phyloP scores from a whole-genome alignment of 139 green algal genomes.

The Tetraselmis striata region DNA sequence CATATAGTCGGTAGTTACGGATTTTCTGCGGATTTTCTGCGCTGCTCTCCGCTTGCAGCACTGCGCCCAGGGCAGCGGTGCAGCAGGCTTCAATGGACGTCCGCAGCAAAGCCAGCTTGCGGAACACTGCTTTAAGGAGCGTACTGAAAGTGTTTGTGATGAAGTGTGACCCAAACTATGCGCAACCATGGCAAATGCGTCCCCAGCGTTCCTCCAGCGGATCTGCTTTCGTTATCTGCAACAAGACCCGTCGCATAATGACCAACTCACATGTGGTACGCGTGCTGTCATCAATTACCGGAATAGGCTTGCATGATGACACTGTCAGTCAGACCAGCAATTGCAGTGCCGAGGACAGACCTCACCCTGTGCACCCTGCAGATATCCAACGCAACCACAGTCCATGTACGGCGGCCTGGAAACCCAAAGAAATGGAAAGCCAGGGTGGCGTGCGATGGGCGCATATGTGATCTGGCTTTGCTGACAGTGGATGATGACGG shows the following conservation, averaged over 20 bases:
- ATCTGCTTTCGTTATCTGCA: constrained; percentile 67
- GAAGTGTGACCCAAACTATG: constrained; percentile 59
- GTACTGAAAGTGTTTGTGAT: constrained; percentile 53
- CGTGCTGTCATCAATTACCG: not conserved
- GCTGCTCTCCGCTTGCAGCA: too few species aligned
- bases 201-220: constrained; percentile 49
- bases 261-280: constrained; percentile 75
- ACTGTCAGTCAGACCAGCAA: not conserved
- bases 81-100: not conserved
- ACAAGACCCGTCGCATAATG: constrained; percentile 42
- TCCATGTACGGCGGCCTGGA: constrained; percentile 67
- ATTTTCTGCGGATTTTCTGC: too few species aligned
- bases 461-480: constrained; percentile 68
- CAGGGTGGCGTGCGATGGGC: constrained; percentile 54
- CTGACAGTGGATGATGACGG: constrained; percentile 64
- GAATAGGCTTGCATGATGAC: not conserved
- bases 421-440: constrained; percentile 73
- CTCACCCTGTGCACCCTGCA: constrained; percentile 12
- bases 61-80: too few species aligned
- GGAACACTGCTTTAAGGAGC: not conserved
- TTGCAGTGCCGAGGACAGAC: not conserved
- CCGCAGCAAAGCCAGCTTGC: not conserved
- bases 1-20: too few species aligned
- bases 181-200: constrained; percentile 69
- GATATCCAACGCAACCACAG: constrained; percentile 54